Evolutionary conservation across 1,139 yeast genomes (phyloP), one percentile per base, ranked within the genome.

Genomic region (Nakaseomyces delphensis): DNA sequence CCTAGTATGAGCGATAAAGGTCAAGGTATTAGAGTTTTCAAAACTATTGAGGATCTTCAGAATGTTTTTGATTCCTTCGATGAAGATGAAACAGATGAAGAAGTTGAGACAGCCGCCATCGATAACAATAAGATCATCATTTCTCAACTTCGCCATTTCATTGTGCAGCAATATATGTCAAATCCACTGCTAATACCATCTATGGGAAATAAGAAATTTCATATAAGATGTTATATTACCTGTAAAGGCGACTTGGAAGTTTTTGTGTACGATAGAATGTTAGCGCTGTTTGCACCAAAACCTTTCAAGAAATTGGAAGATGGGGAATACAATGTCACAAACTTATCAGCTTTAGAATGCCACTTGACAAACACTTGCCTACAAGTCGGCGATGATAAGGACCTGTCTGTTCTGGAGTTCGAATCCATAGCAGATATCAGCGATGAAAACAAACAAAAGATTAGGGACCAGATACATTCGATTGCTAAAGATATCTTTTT

Each of bases 1-100:
- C 98, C 98, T 10, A 79, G 95, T 51, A 87, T 91, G 96, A 83
- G 95, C 55, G 98, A 91, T 57, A 81, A 91, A 58, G 98, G 96
- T 9, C 96, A 91, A 60, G 98, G 98, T 0, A 87, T 91, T 37
- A 68, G 96, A 39, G 63, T 91, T 1, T 91, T 91, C 65, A 71
- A 71, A 43, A 80, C 89, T 0, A 69, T 86, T 27, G 84, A 78
- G 10, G 94, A 87, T 53, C 67, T 91, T 42, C 96, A 89, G 59
- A 73, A 64, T 2, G 80, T 89, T 9, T 91, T 91, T 60, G 83
- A 91, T 55, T 78, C 83, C 5, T 86, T 86, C 62, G 96, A 87
- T 53, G 91, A 79, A 50, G 81, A 70, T 11, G 73, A 66, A 3
- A 73, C 69, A 1, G 74, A 70, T 25, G 84, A 76, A 33, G 81